These are phyloP conservation scores for Fusarium sp. DNA, from an alignment of 2,329 filamentous ascomycete genomes.

Conservation along the genomic window DNA sequence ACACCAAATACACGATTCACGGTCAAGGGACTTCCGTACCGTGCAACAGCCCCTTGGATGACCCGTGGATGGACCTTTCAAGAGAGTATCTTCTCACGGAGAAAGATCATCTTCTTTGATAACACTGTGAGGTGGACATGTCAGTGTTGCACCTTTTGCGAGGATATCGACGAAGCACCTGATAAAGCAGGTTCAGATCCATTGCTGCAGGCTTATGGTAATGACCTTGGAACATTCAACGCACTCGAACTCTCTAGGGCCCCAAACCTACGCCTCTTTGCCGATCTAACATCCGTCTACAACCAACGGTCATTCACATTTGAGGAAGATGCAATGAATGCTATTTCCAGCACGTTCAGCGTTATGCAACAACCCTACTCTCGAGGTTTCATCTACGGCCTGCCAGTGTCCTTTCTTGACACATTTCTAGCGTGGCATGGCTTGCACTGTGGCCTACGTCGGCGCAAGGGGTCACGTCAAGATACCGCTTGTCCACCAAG, in stretches of 20 bases:
- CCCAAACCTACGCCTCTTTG: conserved; percentile 4
- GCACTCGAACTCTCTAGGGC: conserved; percentile 1
- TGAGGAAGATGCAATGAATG: conserved; percentile 4
- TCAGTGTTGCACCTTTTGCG: conserved; percentile 3
- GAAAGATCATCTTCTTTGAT: conserved; percentile 10
- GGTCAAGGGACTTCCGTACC: not conserved
- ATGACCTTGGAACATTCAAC: not conserved
- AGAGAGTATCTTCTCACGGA: conserved; percentile 16
- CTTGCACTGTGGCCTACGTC: not conserved
- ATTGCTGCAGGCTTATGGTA: not conserved
- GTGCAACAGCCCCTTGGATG: not conserved
- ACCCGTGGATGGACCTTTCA: conserved; percentile 20
- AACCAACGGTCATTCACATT: conserved; percentile 1
- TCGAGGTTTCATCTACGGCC: conserved; percentile 3
- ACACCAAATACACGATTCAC: not conserved
- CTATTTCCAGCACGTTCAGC: conserved; percentile 6
- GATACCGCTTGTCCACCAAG: not conserved
- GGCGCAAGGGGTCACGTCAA: not conserved
- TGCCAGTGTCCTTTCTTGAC: conserved; percentile 12
- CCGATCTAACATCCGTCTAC: conserved; percentile 1
- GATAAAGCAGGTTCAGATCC: not conserved
- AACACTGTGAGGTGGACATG: conserved; percentile 11
- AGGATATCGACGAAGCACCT: conserved; percentile 3
- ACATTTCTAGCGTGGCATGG: conserved; percentile 5
- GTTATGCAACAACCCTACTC: conserved; percentile 10